Base-by-base conservation (phyloP, 345 rosid species). In the Syzygium aqueum region DNA sequence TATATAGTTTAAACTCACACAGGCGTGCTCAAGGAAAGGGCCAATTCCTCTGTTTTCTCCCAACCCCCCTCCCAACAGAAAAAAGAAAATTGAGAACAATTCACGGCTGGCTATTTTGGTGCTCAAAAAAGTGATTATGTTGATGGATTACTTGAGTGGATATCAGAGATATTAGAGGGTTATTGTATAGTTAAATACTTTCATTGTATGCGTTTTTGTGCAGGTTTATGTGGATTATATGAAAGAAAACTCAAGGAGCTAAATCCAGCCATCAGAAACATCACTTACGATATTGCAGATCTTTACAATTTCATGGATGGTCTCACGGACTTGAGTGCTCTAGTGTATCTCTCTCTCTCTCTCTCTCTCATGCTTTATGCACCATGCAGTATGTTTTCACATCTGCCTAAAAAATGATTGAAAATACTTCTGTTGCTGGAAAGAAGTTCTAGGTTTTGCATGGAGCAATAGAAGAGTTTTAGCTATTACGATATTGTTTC, bases 291-390 rank as follows among this genome's bases (percentile, higher is more conserved):
- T 89, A 93, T 96, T 89, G 86, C 89, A 54, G 98, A 96, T 91
- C 99, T 96, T 53, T 95, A 94, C 95, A 95, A 93, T 89, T 96
- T 94, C 77, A 94, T 96, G 46, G 99, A 96, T 77, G 99, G 99
- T 86, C 97, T 96, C 85, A 91, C 94, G 28, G 99, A 96, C 94
- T 85, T 96, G 96, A 96, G 98, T 86, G 98, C 98, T 63, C 88
- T 96, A 93, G 98, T 96, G 99, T 96, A 91, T 88, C 87, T 89
- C 86, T 90, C 92, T 52, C 91, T 80, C 89, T 56, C 84, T 84
- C 80, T 73, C 77, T 57, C 37, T 27, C 86, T 53, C 80, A 5
- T 19, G 49, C 49, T 37, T 0, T 9, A 73, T 19, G 49, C 25
- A 19, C 28, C 52, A 11, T 85, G 43, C n/a, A 53, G 73, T 63